Conservation (phyloP, 176 grass and related monocot species). For the Saccharum officinarum region DNA sequence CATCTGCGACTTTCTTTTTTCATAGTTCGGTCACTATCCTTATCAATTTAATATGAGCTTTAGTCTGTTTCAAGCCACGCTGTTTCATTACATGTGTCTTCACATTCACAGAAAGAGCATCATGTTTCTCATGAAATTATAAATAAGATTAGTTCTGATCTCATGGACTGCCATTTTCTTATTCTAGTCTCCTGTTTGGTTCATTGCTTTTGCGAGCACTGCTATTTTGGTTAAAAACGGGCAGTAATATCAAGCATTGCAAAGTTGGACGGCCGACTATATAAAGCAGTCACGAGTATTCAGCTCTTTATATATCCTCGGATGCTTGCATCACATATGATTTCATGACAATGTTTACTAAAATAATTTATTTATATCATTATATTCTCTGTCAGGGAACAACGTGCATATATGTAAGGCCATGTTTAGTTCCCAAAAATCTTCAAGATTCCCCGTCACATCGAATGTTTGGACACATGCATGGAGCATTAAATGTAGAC, state of each 20-base stretch:
- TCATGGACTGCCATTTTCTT: slow-evolving; percentile 14
- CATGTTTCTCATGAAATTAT: slow-evolving; percentile 13
- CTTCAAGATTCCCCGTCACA: no score
- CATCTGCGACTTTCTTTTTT: neutral
- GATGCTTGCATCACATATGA: slow-evolving; percentile 6
- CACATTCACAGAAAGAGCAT: slow-evolving; percentile 16
- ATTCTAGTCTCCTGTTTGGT: slow-evolving; percentile 5
- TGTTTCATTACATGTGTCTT: slow-evolving; percentile 19
- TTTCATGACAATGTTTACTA: neutral
- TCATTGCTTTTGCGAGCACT: neutral
- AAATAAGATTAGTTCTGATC: neutral
- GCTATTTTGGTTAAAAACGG: neutral
- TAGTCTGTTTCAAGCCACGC: slow-evolving; percentile 1
- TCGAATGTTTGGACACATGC: no score
- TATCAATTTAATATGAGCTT: neutral
- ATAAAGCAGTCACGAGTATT: slow-evolving; percentile 10
- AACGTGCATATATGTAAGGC: neutral
- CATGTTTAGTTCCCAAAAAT: no score
- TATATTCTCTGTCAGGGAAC: slow-evolving; percentile 12
- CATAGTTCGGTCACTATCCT: neutral
- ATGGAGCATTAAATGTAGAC: no score
- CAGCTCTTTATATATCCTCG: neutral
- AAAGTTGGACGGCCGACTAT: neutral
- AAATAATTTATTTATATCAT: slow-evolving; percentile 12
- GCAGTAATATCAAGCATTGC: neutral